phyloP scores from a whole-genome alignment of 2,329 filamentous ascomycete species.

The Lasiodiplodia hormozganensis region DNA sequence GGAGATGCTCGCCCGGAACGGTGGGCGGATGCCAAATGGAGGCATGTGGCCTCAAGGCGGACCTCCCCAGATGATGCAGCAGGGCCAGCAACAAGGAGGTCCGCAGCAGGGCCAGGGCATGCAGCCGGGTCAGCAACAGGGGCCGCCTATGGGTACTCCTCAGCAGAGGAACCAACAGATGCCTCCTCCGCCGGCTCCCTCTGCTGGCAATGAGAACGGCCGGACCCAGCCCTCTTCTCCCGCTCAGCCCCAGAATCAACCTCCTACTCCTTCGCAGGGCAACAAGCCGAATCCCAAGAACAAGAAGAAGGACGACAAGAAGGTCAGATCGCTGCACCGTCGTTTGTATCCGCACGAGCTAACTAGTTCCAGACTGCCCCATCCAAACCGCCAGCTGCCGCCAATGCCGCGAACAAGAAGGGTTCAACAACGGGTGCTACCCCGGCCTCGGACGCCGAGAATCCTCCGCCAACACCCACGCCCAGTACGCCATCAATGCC shows the following conservation, averaged over 20 bases:
- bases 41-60: slow-evolving; percentile 43
- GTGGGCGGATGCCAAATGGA: slow-evolving; percentile 47
- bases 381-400: slow-evolving; percentile 41
- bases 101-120: slow-evolving; percentile 45
- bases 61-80: slow-evolving; percentile 61
- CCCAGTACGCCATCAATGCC: slow-evolving; percentile 58
- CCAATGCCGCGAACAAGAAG: slow-evolving; percentile 42
- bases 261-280: slow-evolving; percentile 76
- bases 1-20: slow-evolving; percentile 48
- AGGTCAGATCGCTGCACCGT: slow-evolving; percentile 61
- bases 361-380: slow-evolving; percentile 12
- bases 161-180: slow-evolving; percentile 70
- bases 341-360: not conserved
- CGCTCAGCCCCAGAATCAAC: slow-evolving; percentile 52
- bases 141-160: slow-evolving; percentile 67
- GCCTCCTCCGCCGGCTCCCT: slow-evolving; percentile 57
- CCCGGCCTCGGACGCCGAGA: slow-evolving; percentile 51
- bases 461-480: slow-evolving; percentile 53
- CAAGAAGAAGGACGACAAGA: slow-evolving; percentile 73
- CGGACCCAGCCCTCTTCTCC: slow-evolving; percentile 57
- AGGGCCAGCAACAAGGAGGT: slow-evolving; percentile 37
- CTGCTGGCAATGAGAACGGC: slow-evolving; percentile 47
- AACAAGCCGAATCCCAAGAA: slow-evolving; percentile 77
- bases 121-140: slow-evolving; percentile 62
- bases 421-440: slow-evolving; percentile 49